These are phyloP conservation scores for Solanum verrucosum DNA, from an alignment of 257 asterid species.

Conservation along the genomic window DNA sequence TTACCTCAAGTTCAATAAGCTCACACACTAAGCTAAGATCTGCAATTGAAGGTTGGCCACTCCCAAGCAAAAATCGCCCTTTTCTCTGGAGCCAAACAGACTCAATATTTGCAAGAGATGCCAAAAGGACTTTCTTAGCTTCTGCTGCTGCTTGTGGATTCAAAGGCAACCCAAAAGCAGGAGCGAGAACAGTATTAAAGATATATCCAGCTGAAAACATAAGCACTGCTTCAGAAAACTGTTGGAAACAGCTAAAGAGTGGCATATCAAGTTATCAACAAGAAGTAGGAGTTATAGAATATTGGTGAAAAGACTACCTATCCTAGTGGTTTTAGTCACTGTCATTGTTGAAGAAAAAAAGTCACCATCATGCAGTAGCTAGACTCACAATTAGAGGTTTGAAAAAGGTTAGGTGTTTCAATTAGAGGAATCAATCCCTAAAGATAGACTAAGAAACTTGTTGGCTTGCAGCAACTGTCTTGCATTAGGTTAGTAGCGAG, in stretches of 20 bases:
- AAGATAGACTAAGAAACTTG: neutral
- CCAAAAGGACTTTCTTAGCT: constrained; percentile 43
- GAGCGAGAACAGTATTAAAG: constrained; percentile 47
- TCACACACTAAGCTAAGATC: constrained; percentile 89
- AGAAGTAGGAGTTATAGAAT: neutral
- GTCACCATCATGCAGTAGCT: neutral
- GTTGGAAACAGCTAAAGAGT: neutral
- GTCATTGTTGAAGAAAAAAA: neutral
- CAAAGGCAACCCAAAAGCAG: constrained; percentile 51
- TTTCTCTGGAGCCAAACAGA: constrained; percentile 70
- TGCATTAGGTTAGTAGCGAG: neutral
- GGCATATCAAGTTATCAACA: neutral
- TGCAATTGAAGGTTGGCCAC: constrained; percentile 75
- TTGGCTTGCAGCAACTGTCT: neutral
- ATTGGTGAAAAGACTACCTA: neutral
- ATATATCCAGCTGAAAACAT: constrained; percentile 40
- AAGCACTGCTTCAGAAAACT: constrained; percentile 2
- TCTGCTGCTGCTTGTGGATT: constrained; percentile 64
- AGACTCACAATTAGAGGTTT: neutral
- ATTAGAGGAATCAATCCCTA: neutral
- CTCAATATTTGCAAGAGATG: constrained; percentile 54
- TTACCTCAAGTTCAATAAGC: constrained; percentile 86
- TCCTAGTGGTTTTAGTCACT: neutral
- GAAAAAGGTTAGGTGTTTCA: neutral
- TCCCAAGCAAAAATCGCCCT: constrained; percentile 69